Evolutionary conservation across 129 eudicot species (phyloP), one percentile per base, ranked within the genome.

Genomic region (Flaveria bidentis): DNA sequence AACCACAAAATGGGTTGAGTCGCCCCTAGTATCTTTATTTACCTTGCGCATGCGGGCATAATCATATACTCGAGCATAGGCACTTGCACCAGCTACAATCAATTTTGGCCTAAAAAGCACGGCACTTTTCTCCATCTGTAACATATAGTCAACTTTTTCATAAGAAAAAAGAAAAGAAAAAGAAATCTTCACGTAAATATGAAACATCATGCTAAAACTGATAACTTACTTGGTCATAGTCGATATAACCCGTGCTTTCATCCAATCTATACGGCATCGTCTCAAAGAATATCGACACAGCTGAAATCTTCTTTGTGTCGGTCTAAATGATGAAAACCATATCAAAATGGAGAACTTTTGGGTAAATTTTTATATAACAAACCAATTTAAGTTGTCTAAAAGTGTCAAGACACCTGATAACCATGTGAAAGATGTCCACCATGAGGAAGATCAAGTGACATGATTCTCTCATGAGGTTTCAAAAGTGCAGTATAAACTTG

Each of bases 361-460:
- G 7, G 41, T 36, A 36, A 36, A 4, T 36, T 5, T 33, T 5
- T 36, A 36, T 36, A 36, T 36, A 36, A 36, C 41, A 36, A 36
- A 36, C 41, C 41, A 36, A 36, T 36, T 5, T 36, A 36, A 36
- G 22, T 58, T 47, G 14, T 49, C 41, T 36, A 36, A 36, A 36
- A 36, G 41, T 36, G 41, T 36, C 41, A 36, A 0, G 41, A 36
- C 41, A 94, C 99, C 99, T 95, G 97, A 82, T 91, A 95, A 73
- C 99, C 99, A 30, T 91, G 99, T 18, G 99, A 95, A 78, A 95
- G 85, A 89, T 95, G 99, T 2, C 97, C 99, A 87, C 99, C 97
- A 76, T 91, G 99, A 60, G 99, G 99, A 83, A 95, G 99, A 91
- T 95, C 99, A 74, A 95, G 99, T 11, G 96, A 97, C 99, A 95